Evolutionary conservation across 495 filamentous ascomycete genomes (phyloP).

Genomic region (Penicillium riverlandense): DNA sequence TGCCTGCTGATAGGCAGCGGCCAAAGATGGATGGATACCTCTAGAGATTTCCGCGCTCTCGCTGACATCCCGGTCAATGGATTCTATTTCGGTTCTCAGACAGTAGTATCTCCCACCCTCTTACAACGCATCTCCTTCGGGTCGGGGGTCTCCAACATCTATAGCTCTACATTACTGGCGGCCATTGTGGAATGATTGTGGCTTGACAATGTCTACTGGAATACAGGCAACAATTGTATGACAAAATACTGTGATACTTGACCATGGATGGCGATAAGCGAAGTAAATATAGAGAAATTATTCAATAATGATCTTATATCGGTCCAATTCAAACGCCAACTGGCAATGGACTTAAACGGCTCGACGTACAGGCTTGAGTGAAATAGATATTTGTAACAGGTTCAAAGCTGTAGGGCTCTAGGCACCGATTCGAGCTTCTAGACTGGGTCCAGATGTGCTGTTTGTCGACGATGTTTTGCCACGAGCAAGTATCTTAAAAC

Average conservation of each 20-base stretch:
- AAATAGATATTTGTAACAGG: too few relatives aligned
- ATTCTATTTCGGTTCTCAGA: constrained; percentile 16
- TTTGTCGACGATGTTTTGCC: too few relatives aligned
- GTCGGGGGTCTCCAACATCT: constrained; percentile 7
- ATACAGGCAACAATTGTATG: constrained; percentile 17
- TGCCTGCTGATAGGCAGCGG: too few relatives aligned
- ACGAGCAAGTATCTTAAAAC: too few relatives aligned
- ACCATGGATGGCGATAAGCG: constrained; percentile 2
- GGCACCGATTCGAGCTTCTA: too few relatives aligned
- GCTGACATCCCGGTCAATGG: constrained; percentile 9
- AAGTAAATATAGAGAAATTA: not conserved
- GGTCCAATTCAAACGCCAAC: constrained; percentile 15
- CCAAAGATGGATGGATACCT: too few relatives aligned
- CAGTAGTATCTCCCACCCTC: constrained; percentile 5
- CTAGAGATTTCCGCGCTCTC: too few relatives aligned
- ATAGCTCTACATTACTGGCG: constrained; percentile 9
- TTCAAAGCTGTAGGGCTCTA: too few relatives aligned
- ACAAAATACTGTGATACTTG: constrained; percentile 10
- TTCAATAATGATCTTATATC: constrained; percentile 6
- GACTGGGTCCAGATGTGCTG: too few relatives aligned
- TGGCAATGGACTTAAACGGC: not conserved
- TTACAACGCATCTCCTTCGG: constrained; percentile 4
- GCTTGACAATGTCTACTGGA: constrained; percentile 10
- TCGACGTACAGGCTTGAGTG: not conserved
- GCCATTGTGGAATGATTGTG: constrained; percentile 8